Percentiles rank a stretch among this genome's conserved stretches.
Evolutionary conservation across 768 basidiomycete genomes (phyloP).

Genomic region (Leccinellum rugosiceps): DNA sequence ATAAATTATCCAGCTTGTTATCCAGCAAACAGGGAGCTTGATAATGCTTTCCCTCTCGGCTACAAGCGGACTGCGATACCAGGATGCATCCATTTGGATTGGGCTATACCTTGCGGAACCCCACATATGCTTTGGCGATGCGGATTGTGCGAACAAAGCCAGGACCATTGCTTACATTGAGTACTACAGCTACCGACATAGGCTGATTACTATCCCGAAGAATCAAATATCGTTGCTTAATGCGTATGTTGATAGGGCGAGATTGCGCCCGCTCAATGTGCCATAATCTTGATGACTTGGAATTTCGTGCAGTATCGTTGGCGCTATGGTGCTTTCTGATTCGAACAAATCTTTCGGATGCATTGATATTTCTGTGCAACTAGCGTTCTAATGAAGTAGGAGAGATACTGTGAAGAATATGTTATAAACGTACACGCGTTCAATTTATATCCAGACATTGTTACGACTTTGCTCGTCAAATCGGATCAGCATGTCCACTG

Average conservation of each 20-base stretch:
- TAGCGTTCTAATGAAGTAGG: background rate
- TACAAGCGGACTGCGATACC: background rate
- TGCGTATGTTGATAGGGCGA: slow-evolving; percentile 3
- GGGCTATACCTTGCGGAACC: background rate
- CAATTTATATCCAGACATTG: background rate
- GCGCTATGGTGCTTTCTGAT: background rate
- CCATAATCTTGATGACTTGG: background rate
- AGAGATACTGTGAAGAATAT: background rate
- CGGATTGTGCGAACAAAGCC: background rate
- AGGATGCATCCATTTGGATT: background rate
- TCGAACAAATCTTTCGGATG: slow-evolving; percentile 8
- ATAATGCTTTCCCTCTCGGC: background rate
- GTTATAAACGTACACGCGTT: background rate
- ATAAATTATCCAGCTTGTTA: background rate
- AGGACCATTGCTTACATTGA: no score
- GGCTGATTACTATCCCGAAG: background rate
- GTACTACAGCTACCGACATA: background rate
- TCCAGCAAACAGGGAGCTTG: background rate
- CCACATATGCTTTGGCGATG: background rate
- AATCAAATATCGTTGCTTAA: slow-evolving; percentile 1
- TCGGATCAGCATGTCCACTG: no score
- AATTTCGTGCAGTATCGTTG: background rate
- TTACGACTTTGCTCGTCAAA: background rate
- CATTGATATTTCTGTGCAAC: background rate
- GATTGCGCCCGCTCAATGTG: slow-evolving; percentile 10